Conservation (phyloP, 352 stramenopile genomes). For the Phytophthora fragariae region DNA sequence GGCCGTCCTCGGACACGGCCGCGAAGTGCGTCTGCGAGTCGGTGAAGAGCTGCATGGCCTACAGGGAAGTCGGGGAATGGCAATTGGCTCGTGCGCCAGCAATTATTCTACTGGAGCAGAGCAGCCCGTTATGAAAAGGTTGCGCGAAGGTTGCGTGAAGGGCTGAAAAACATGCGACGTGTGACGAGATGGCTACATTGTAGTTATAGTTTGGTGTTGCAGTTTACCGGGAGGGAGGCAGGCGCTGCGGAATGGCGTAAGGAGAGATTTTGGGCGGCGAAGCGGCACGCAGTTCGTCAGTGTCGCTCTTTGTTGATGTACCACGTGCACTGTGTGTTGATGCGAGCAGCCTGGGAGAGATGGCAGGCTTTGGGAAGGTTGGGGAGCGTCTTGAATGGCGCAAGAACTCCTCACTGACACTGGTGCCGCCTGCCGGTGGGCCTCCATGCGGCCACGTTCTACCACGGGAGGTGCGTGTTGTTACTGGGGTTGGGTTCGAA, state of each 20-base stretch:
- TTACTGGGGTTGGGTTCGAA: background rate
- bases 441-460: conserved; percentile 6
- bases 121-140: conserved; percentile 9
- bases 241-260: conserved; percentile 33
- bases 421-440: background rate
- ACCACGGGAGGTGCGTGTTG: background rate
- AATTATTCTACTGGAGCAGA: conserved; percentile 69
- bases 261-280: conserved; percentile 22
- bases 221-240: conserved; percentile 8
- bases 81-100: conserved; percentile 26
- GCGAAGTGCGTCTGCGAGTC: conserved; percentile 81
- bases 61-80: conserved; percentile 11
- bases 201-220: background rate
- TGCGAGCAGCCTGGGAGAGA: conserved; percentile 5
- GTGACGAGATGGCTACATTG: conserved; percentile 26
- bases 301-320: conserved; percentile 11
- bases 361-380: conserved; percentile 16
- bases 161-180: conserved; percentile 28
- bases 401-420: conserved; percentile 10
- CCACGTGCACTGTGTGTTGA: background rate
- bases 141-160: conserved; percentile 28
- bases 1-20: conserved; percentile 82
- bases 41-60: conserved; percentile 76
- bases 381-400: conserved; percentile 11
- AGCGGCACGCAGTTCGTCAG: conserved; percentile 7